Conservation (phyloP, 2,329 filamentous ascomycete species). For the Neospermospora avenae region DNA sequence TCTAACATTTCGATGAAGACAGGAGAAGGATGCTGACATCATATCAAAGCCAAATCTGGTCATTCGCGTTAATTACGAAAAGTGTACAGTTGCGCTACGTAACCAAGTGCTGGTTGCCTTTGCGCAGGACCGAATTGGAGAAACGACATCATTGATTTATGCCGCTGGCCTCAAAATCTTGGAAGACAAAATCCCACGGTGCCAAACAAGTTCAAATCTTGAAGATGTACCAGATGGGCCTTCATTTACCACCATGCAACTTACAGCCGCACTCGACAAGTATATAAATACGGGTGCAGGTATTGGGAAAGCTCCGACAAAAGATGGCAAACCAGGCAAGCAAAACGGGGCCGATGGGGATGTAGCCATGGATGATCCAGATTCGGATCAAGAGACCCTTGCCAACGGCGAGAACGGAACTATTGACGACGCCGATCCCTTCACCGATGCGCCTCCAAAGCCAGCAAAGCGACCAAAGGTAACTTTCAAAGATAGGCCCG, state of each 20-base stretch:
- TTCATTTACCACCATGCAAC: slow-evolving; percentile 51
- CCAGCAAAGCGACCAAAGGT: slow-evolving; percentile 39
- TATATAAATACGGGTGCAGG: slow-evolving; percentile 52
- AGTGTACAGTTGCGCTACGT: slow-evolving; percentile 77
- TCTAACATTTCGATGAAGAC: slow-evolving; percentile 10
- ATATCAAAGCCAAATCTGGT: slow-evolving; percentile 63
- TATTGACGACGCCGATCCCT: slow-evolving; percentile 22
- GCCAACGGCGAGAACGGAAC: slow-evolving; percentile 11
- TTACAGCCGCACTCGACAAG: slow-evolving; percentile 52
- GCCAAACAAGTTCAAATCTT: slow-evolving; percentile 54
- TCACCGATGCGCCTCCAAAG: slow-evolving; percentile 25
- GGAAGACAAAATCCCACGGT: slow-evolving; percentile 65
- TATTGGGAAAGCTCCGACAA: slow-evolving; percentile 54
- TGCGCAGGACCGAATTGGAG: slow-evolving; percentile 66
- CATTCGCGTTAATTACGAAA: slow-evolving; percentile 79
- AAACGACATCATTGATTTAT: slow-evolving; percentile 76
- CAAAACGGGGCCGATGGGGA: slow-evolving; percentile 22
- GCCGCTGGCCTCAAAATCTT: slow-evolving; percentile 67
- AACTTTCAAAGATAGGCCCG: slow-evolving; percentile 48
- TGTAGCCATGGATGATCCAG: slow-evolving; percentile 21
- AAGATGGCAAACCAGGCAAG: slow-evolving; percentile 33
- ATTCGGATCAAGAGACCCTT: slow-evolving; percentile 15
- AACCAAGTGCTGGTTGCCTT: slow-evolving; percentile 74
- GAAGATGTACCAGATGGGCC: slow-evolving; percentile 34
- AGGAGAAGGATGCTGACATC: slow-evolving; percentile 28